A percentile compares a stretch with the other conserved stretches of the same genome.
Evolutionary conservation across 768 basidiomycete genomes (phyloP).

Genomic region (Termitomyces sp.): DNA sequence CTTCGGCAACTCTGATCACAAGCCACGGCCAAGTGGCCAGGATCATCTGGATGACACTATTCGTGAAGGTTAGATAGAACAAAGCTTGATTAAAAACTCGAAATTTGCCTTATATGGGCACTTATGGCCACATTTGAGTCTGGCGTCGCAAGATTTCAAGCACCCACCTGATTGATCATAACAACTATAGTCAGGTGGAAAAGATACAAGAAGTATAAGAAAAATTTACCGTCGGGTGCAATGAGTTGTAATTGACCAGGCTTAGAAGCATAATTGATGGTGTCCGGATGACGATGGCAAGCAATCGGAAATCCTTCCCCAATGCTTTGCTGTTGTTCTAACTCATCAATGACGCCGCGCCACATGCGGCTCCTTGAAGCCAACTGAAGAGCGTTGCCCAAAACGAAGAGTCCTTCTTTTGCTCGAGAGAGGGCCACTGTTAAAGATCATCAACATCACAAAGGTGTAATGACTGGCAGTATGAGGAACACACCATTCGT

Average conservation of each 20-base stretch:
- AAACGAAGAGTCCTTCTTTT: slow-evolving; percentile 65
- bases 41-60: slow-evolving; percentile 61
- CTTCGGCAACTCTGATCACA: slow-evolving; percentile 46
- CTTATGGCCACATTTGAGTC: slow-evolving; percentile 56
- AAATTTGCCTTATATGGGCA: slow-evolving; percentile 53
- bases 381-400: slow-evolving; percentile 62
- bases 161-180: slow-evolving; percentile 47
- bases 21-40: slow-evolving; percentile 40
- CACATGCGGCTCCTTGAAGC: slow-evolving; percentile 51
- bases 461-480: neutral
- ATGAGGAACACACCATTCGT: slow-evolving; percentile 39
- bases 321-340: slow-evolving; percentile 41
- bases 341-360: slow-evolving; percentile 50
- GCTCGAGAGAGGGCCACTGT: slow-evolving; percentile 71
- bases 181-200: neutral
- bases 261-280: slow-evolving; percentile 31
- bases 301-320: slow-evolving; percentile 51
- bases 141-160: slow-evolving; percentile 46
- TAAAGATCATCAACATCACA: slow-evolving; percentile 2
- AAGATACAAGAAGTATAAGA: neutral
- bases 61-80: neutral
- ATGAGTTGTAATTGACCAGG: slow-evolving; percentile 47
- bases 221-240: slow-evolving; percentile 50
- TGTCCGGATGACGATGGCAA: slow-evolving; percentile 52
- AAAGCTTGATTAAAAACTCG: neutral